These are phyloP conservation scores for Papiliotrema flavescens DNA, from an alignment of 1,284 basidiomycete genomes.

Conservation along the genomic window DNA sequence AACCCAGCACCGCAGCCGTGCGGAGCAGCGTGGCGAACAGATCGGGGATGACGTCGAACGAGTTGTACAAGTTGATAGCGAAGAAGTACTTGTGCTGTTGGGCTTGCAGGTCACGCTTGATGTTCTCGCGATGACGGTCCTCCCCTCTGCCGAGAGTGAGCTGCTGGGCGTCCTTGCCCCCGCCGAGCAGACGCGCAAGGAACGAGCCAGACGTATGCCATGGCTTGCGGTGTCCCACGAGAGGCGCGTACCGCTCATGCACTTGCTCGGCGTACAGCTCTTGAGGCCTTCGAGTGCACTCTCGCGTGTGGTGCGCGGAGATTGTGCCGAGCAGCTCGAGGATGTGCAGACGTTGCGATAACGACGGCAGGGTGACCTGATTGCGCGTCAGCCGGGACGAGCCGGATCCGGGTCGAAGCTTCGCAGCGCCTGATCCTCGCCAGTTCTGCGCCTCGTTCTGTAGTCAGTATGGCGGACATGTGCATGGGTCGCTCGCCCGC, in stretches of 20 bases:
- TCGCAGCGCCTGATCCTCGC: constrained; percentile 28
- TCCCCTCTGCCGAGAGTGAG: constrained; percentile 51
- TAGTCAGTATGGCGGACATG: not conserved
- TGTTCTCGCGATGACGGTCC: constrained; percentile 49
- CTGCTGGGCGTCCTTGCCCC: constrained; percentile 30
- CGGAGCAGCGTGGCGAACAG: constrained; percentile 94
- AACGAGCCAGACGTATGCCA: constrained; percentile 57
- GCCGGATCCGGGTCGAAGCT: constrained; percentile 22
- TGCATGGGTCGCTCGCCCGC: not conserved
- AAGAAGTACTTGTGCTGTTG: constrained; percentile 93
- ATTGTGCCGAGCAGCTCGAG: constrained; percentile 80
- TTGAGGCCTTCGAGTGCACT: constrained; percentile 80
- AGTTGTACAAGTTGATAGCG: constrained; percentile 95
- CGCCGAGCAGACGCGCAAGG: constrained; percentile 53
- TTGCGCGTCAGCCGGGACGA: constrained; percentile 31
- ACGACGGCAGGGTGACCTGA: constrained; percentile 56
- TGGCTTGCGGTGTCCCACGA: constrained; percentile 71
- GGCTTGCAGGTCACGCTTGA: constrained; percentile 50
- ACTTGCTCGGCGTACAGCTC: constrained; percentile 78
- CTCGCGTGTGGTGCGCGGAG: constrained; percentile 81
- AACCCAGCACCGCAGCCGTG: constrained; percentile 80
- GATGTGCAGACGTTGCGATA: constrained; percentile 76
- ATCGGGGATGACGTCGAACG: constrained; percentile 96
- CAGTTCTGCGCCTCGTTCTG: constrained; percentile 25
- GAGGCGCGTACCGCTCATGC: constrained; percentile 71